These are phyloP conservation scores for Rhizopogon vinicolor DNA, from an alignment of 768 basidiomycete genomes.

Conservation along the genomic window DNA sequence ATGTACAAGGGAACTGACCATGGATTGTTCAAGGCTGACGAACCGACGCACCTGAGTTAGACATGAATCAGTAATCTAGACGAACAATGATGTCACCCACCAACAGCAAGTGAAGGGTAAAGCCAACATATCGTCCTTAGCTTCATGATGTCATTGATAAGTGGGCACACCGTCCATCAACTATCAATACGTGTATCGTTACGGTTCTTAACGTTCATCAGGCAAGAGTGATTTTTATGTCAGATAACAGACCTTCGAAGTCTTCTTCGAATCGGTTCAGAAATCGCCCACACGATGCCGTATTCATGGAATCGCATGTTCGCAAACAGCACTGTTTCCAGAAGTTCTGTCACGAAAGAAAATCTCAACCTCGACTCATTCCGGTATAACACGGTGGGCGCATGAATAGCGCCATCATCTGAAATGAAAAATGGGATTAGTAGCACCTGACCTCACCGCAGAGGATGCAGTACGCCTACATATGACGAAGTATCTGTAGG, in stretches of 20 bases:
- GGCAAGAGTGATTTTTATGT: background rate
- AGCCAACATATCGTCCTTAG: constrained; percentile 12
- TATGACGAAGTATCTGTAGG: constrained; percentile 61
- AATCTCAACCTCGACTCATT: constrained; percentile 28
- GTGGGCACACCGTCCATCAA: constrained; percentile 44
- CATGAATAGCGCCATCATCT: constrained; percentile 78
- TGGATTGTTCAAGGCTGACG: constrained; percentile 86
- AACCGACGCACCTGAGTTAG: constrained; percentile 60
- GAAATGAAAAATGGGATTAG: constrained; percentile 8
- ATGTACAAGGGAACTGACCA: constrained; percentile 46
- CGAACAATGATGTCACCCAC: constrained; percentile 24
- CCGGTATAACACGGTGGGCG: constrained; percentile 74
- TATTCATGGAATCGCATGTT: constrained; percentile 90
- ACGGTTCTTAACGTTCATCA: constrained; percentile 6
- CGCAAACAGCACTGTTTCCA: constrained; percentile 82
- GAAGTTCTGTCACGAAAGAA: constrained; percentile 34
- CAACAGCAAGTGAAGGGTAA: constrained; percentile 42
- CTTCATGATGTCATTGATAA: background rate
- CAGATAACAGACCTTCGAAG: constrained; percentile 53
- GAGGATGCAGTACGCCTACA: constrained; percentile 40
- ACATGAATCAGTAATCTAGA: constrained; percentile 1
- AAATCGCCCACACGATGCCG: constrained; percentile 77
- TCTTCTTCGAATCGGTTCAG: constrained; percentile 88
- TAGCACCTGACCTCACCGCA: background rate
- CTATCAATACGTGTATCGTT: constrained; percentile 67